phyloP scores from a whole-genome alignment of 1,139 yeast genomes.

The Hyphopichia khmerensis region DNA sequence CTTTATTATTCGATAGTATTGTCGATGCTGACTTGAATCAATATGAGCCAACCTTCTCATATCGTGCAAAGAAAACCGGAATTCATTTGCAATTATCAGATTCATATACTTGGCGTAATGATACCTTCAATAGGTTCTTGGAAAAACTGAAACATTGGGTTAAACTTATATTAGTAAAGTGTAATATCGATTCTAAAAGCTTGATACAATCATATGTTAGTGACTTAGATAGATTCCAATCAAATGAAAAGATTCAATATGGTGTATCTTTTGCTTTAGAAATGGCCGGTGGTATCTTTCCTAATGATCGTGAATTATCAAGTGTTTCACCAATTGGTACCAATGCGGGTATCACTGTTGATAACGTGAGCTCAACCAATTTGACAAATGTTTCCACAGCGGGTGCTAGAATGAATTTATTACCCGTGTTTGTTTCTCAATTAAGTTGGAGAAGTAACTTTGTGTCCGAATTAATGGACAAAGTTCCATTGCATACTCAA shows the following conservation, averaged over 20 bases:
- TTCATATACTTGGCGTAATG: constrained; percentile 72
- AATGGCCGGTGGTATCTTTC: constrained; percentile 72
- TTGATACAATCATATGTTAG: constrained; percentile 76
- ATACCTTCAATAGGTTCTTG: constrained; percentile 61
- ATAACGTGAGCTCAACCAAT: constrained; percentile 14
- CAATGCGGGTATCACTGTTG: constrained; percentile 8
- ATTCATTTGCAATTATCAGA: constrained; percentile 71
- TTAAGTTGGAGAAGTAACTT: constrained; percentile 69
- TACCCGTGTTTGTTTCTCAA: constrained; percentile 75
- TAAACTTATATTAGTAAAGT: constrained; percentile 46
- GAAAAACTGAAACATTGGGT: constrained; percentile 70
- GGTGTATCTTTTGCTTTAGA: constrained; percentile 91
- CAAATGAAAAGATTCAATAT: constrained; percentile 49
- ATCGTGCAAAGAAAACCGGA: constrained; percentile 57
- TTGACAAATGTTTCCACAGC: not conserved
- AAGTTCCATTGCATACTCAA: constrained; percentile 30
- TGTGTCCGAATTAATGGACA: constrained; percentile 38
- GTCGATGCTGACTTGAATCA: constrained; percentile 85
- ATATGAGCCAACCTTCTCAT: constrained; percentile 78
- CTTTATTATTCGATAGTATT: constrained; percentile 74
- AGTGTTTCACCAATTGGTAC: constrained; percentile 16
- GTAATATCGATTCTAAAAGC: constrained; percentile 74
- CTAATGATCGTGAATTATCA: constrained; percentile 59
- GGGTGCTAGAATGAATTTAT: constrained; percentile 45
- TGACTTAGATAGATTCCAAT: constrained; percentile 33